Base-by-base conservation (phyloP, 345 rosid species). In the Camelina neglecta region DNA sequence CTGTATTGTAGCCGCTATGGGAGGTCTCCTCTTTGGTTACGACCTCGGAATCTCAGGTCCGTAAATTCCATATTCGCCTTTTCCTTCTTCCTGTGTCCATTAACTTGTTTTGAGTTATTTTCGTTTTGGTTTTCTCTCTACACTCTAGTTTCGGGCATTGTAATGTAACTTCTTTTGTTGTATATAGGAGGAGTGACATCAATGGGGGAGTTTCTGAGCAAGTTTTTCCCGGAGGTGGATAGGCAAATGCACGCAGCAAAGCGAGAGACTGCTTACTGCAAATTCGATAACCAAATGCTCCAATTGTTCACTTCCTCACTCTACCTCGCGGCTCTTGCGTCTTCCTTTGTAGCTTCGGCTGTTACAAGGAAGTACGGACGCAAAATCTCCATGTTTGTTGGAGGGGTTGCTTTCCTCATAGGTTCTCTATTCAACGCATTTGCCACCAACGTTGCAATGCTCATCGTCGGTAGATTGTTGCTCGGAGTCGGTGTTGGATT, bases 401-500 rank as follows among this genome's bases (percentile, higher is more conserved):
- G 90, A 7, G 86, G 86, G 36, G 2, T 78, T 29, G 86, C 83
- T 55, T 86, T 81, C 59, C 84, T 86, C 8, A 3, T 76, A 0
- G 90, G 90, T 6, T 56, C 90, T 3, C 35, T 80, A 5, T 44
- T 85, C 15, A 86, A 83, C 15, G 88, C 84, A 10, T 65, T 72
- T 2, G 88, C 88, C 10, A 7, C 18, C 2, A 81, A 81, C 12
- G 74, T 85, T 1, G 77, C 68, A 0, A 84, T 81, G 86, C 86
- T 85, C 12, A 86, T 86, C 49, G 38, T 86, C 15, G 90, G 90
- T 49, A 83, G 90, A 21, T 45, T 86, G 35, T 63, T 83, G 72
- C 90, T 86, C 18, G 90, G 90, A 15, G 84, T 86, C 0, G 90
- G 88, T 31, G 88, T 85, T 61, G 90, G 90, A 9, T 86, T 86